Base-by-base conservation (phyloP, 192 early-diverging fungal genomes). In the Podochytrium sp. region DNA sequence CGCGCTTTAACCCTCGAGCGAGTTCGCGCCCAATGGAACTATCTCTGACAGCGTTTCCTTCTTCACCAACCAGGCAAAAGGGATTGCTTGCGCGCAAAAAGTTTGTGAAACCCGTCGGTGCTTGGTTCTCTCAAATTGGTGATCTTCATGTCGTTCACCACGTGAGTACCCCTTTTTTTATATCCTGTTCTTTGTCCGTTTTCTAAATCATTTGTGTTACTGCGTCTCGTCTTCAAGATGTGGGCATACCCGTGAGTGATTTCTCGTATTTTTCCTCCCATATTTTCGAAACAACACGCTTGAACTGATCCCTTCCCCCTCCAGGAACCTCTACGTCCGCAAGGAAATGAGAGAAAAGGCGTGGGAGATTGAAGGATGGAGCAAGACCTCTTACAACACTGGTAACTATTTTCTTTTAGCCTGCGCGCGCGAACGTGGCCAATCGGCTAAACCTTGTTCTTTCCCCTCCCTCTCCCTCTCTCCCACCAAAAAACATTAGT, bases 111-210 rank as follows among this genome's bases (percentile, higher is more conserved):
- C 96, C 95, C 33, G 91, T 98, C 60, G 96, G 96, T 16, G 96
- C 95, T 3, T 98, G 96, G 96, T 98, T 98, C 78, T 91, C 89
- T 47, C 96, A 98, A 82, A 84, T 96, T 32, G 95, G 95, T 27
- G 77, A 85, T 23, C 78, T 98, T 47, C 94, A 96, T 78, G 88
- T 87, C 7, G 18, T 42, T 33, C 78, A 18, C 64, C 10, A 39
- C 62, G 6, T 64, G 12, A 49, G 14, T 39, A 33, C 30, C 32
- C 23, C 12, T 25, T 23, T 55, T 47, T 2, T 33, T 82, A 16
- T 29, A 61, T 43, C 2, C 29, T 14, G 14, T 35, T 7, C n/a
- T 39, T 47, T 47, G 43, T 47, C 20, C 20, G 7, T 47, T 47
- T 47, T 47, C 20, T 47, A 47, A 47, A 47, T 47, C 43, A 47